Evolutionary conservation across 169 alveolate species (phyloP), one percentile per base, ranked within the genome.

Genomic region (Plasmodium ovale): DNA sequence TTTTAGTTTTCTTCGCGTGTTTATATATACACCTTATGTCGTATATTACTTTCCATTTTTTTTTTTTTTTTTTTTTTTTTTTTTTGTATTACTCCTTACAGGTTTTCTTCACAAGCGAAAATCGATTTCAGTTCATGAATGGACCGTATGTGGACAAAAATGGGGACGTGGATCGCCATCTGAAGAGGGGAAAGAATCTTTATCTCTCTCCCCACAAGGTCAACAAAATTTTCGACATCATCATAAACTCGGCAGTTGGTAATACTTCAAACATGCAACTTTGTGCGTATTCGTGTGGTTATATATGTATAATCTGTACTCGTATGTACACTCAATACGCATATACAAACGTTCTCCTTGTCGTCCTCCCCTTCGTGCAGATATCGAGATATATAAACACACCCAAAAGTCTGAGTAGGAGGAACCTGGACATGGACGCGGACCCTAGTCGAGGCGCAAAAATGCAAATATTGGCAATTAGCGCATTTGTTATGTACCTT

Each of bases 141-240:
- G 88, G 88, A 10, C 88, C 88, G 0, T 77, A 77, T 53, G 88
- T 77, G 5, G 88, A 77, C 65, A 77, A 77, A n/a, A 60, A 77
- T 35, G 88, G 88, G 27, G 88, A 77, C 37, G 74, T 77, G 27
- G 88, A 77, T 16, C 68, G 44, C 35, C 77, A 68, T 16, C 44
- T 77, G 23, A 77, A 77, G 25, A 65, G 88, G n/a, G 88, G 88
- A 21, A 77, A 60, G 29, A 77, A 77, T 62, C 67, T 77, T n/a
- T 77, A 77, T 33, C 27, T 77, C 1, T 77, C 88, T 0, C 37
- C 60, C 0, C 74, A 77, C 35, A 77, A 77, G 35, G 39, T 77
- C 51, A 77, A 62, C 19, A 47, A 68, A 39, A 42, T 77, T 27
- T 77, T 62, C 54, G 88, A 77, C n/a, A 31, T 77, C 19, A 59